Evolutionary conservation across 2,329 filamentous ascomycete species (phyloP).

Genomic region (Ceratocystis lukuohia): DNA sequence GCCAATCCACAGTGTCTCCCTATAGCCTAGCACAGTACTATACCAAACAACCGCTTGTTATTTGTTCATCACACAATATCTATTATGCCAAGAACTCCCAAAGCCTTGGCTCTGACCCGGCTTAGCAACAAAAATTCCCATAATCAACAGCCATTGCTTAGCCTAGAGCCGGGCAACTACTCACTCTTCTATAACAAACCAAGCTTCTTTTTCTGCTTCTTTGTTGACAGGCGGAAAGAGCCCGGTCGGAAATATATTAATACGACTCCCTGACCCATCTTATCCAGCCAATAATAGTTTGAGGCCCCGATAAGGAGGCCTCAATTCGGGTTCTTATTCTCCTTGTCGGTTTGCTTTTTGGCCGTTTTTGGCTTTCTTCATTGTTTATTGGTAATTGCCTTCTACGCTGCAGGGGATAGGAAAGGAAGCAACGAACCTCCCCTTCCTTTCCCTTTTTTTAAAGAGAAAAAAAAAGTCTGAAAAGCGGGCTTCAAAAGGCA

Average conservation of each 20-base stretch:
- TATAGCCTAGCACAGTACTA: neutral
- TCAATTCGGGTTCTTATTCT: neutral
- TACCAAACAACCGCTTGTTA: neutral
- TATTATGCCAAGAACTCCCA: conserved; percentile 1
- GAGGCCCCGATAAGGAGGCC: conserved; percentile 3
- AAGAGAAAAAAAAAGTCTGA: neutral
- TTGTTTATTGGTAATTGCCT: neutral
- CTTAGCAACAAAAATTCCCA: neutral
- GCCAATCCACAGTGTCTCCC: neutral
- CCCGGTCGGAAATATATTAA: conserved; percentile 3
- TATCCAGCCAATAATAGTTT: conserved; percentile 5
- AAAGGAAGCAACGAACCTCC: neutral
- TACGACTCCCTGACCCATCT: neutral
- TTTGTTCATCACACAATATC: neutral
- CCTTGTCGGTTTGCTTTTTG: neutral
- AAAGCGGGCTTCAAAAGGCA: neutral
- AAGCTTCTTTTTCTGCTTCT: neutral
- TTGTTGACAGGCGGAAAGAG: conserved; percentile 2
- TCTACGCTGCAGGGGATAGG: neutral
- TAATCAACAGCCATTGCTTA: neutral
- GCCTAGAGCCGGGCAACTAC: neutral
- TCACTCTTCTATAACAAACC: neutral
- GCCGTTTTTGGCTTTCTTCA: too few species aligned
- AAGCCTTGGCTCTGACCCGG: neutral
- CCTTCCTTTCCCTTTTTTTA: neutral